A percentile compares a stretch with the other conserved stretches of the same genome.
phyloP scores from a whole-genome alignment of 768 basidiomycete genomes.

The Lyophyllum atratum region DNA sequence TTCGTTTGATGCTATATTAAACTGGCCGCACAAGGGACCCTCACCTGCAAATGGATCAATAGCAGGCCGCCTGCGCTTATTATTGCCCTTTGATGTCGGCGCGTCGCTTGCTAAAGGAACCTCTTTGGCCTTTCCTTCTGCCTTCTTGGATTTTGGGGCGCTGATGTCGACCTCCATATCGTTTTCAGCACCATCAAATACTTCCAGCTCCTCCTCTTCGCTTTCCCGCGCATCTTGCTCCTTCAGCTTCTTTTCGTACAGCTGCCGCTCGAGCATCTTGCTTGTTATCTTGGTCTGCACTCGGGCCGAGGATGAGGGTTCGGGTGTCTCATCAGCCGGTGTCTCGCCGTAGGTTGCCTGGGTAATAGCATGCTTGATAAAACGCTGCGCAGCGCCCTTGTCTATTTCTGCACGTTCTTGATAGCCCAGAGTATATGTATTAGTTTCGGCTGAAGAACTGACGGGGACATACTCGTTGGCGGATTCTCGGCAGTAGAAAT shows the following conservation, averaged over 20 bases:
- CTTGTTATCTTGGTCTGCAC: conserved; percentile 61
- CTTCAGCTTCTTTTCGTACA: conserved; percentile 59
- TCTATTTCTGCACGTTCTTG: conserved; percentile 58
- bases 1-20: not conserved
- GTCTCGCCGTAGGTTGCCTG: conserved; percentile 50
- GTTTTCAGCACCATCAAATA: conserved; percentile 36
- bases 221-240: conserved; percentile 48
- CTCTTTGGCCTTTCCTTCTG: conserved; percentile 34
- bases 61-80: conserved; percentile 51
- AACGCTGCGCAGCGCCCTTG: conserved; percentile 77
- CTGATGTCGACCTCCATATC: conserved; percentile 18
- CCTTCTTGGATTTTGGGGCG: conserved; percentile 29
- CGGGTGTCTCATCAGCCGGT: conserved; percentile 32
- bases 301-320: conserved; percentile 26
- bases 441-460: not conserved
- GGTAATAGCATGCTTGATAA: conserved; percentile 82
- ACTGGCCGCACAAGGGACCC: conserved; percentile 1
- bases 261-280: conserved; percentile 73
- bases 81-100: conserved; percentile 16
- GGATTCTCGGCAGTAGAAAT: conserved; percentile 75
- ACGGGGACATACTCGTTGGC: conserved; percentile 46
- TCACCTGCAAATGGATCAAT: conserved; percentile 72
- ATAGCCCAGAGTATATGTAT: not conserved
- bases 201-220: conserved; percentile 42
- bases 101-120: conserved; percentile 4